phyloP scores from a whole-genome alignment of 139 green algal genomes.

The Coelastrella sp. region DNA sequence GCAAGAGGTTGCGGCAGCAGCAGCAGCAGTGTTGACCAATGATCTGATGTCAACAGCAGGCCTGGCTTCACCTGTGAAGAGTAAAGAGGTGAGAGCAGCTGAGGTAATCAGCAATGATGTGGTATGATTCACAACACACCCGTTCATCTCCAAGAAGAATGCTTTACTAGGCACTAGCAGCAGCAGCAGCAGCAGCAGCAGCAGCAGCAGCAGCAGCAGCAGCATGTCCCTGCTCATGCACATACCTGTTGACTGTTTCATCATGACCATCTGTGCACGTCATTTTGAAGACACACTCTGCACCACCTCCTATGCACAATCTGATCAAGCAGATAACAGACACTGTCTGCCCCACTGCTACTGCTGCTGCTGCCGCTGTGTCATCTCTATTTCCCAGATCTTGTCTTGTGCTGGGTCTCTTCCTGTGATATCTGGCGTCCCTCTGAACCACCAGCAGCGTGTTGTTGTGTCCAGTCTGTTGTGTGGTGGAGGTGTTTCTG shows the following conservation, averaged over 20 bases:
- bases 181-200: too few species aligned
- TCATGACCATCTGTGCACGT: too few species aligned
- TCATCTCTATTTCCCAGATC: background rate
- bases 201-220: too few species aligned
- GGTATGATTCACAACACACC: background rate
- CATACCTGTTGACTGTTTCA: too few species aligned
- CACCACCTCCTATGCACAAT: background rate
- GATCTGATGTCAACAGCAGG: background rate
- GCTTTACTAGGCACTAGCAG: too few species aligned
- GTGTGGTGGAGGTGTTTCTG: conserved; percentile 45
- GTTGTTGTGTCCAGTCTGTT: conserved; percentile 65
- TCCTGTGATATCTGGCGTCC: background rate
- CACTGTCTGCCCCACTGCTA: background rate
- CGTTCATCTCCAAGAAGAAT: too few species aligned
- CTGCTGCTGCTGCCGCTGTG: background rate
- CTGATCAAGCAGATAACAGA: background rate
- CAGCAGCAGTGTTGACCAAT: background rate
- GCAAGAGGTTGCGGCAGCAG: background rate
- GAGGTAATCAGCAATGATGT: background rate
- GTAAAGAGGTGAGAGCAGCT: background rate
- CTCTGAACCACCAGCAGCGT: conserved; percentile 77
- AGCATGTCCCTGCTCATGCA: too few species aligned
- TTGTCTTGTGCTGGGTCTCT: conserved; percentile 15
- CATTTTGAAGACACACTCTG: too few species aligned
- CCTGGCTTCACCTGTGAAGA: background rate